Evolutionary conservation across 176 grass and related monocot genomes (phyloP), one percentile per base, ranked within the genome.

Genomic region (Lolium rigidum): DNA sequence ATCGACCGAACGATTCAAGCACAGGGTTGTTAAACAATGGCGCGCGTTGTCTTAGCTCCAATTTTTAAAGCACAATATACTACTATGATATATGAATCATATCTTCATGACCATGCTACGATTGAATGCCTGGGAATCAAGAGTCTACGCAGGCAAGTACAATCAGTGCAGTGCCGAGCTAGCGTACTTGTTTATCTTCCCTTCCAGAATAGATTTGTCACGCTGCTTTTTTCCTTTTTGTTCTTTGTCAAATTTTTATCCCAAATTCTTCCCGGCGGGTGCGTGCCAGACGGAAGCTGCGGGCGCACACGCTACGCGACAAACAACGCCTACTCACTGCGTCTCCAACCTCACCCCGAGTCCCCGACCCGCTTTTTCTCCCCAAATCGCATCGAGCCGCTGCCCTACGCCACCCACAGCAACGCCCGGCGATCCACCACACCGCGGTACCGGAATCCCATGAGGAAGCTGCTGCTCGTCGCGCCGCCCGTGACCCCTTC

Each of bases 161-260:
- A 13, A 79, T 48, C 39, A 28, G 25, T 55, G 26, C 28, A 65
- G 13, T 56, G 61, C 5, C 2, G 60, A 59, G 59, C 60, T 70
- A 74, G 46, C 5, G 31, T 18, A n/a, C 4, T 43, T 43, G 41
- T 43, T 21, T 20, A 25, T 28, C 38, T 77, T 16, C 35, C 4
- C 46, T 57, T 71, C 57, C 14, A 10, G 24, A 18, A 54, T 77
- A 48, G 78, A 35, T 77, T 75, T 75, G 44, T 81, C 62, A 76
- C 52, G 51, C 70, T 85, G 13, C 0, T 51, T 71, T 51, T 71
- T 78, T 1, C 9, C 2, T 41, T 54, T 50, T 6, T 82, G 11
- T 10, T 35, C 14, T 39, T 65, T 24, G 0, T 28, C 13, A 58
- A 44, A n/a, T 41, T 35, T 35, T 4, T 13, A 48, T 16, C 25